Evolutionary conservation across 2,329 filamentous ascomycete genomes (phyloP), one percentile per base, ranked within the genome.

Genomic region (Macrophomina phaseolina): DNA sequence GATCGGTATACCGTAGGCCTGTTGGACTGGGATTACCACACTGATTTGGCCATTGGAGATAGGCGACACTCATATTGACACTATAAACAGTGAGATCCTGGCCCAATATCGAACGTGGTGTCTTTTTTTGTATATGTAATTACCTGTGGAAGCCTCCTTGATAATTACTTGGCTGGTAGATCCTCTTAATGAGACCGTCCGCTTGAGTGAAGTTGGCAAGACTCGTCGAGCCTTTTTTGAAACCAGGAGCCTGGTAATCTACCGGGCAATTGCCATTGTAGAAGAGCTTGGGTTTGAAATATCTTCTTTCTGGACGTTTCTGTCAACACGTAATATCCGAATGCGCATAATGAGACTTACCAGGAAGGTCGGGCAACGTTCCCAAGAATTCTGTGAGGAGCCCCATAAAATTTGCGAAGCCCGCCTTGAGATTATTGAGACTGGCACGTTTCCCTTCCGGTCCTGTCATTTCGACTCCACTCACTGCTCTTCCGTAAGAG

Each of bases 391-490:
- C 74, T 42, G 80, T 79, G 51, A 85, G 70, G 16, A 77, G 73
- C 23, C 79, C 77, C 32, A 84, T 75, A 51, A 83, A 77, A 45
- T 73, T 73, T 65, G 82, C 80, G 66, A 85, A 72, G 8, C 79
- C 80, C 18, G 72, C 67, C 64, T 79, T 78, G 23, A 80, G 80
- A n/a, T 76, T 76, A 67, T 78, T 76, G 3, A 79, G 71, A 0
- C 79, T 80, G 67, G 80, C 58, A 70, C 68, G 67, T 67, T 76
- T 40, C 69, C 72, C 69, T 70, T 71, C 66, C 68, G 75, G 72
- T 53, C 77, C 66, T 69, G 73, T 67, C 65, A 75, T 73, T 67
- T 70, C 76, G 48, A 73, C 67, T 11, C 64, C 74, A 65, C 66
- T 71, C 58, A 68, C 69, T 11, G 23, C 56, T 6, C 9, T 11